Evolutionary conservation across 2,329 filamentous ascomycete species (phyloP), one percentile per base, ranked within the genome.

Genomic region (Cryphonectria japonica): DNA sequence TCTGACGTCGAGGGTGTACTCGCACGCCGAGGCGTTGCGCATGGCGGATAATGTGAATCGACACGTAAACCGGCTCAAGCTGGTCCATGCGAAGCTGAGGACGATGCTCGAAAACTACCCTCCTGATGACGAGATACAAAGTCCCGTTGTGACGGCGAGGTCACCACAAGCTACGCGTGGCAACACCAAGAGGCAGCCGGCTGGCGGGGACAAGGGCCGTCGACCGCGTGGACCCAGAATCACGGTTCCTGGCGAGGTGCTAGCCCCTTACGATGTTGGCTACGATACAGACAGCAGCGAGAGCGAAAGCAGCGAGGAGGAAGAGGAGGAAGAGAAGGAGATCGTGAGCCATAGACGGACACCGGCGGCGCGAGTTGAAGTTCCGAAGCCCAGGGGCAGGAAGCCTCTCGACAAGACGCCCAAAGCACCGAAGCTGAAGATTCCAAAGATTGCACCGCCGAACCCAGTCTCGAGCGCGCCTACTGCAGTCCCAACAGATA

Each of bases 161-260:
- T 90, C 88, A 14, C 87, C 88, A 22, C 85, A 88, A 74, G 77
- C 85, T 74, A 79, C 80, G 19, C 84, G 87, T 61, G 80, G 79
- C 11, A 81, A 83, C 6, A 89, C 87, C 5, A 89, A 87, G 77
- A 83, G 84, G 43, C 70, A 72, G 9, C 67, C 72, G 9, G 70
- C 82, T 43, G 81, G 82, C 39, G 83, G 82, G 59, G 83, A 85
- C 68, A 86, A 82, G 75, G 79, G 83, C 43, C 83, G 82, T 43
- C 82, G 83, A 26, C 85, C 80, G 19, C 80, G 79, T 46, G 83
- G 86, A 5, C 88, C 89, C 7, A 83, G 87, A 59, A 90, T 91
- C 62, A 91, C 88, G 1, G 88, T 91, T 14, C 89, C 89, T 1
- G 89, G 89, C 61, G 89, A 91, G 77, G 89, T 91, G 11, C 82